Evolutionary conservation across 371 early-diverging fungal genomes (phyloP), one percentile per base, ranked within the genome.

Genomic region (Mucor velutinosus): DNA sequence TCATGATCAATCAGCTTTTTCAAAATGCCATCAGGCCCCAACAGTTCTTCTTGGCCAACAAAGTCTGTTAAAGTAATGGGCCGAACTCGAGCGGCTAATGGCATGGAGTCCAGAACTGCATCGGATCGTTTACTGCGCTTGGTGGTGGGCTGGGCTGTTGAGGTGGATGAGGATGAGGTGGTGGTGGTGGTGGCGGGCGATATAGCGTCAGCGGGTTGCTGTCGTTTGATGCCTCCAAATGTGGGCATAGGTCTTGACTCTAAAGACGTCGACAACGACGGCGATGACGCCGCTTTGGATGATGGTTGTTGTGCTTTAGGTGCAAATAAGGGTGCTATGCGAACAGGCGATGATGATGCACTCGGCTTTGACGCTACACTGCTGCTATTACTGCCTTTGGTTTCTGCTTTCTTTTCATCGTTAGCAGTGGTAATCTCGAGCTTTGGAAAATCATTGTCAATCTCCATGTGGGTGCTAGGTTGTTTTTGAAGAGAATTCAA

Each of bases 21-120:
- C 47, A 94, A 73, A 0, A 92, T 71, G 3, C 91, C 90, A 11
- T 80, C 71, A 1, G 84, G 72, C 0, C 93, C 93, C 4, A 94
- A 74, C 0, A 95, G 70, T 25, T 86, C 89, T 12, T 82, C 72
- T 71, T 95, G 95, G 21, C 95, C 95, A 10, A 91, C 83, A 72
- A 92, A 90, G 6, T 88, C 85, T 17, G 82, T 85, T 10, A 94
- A 67, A 0, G 64, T 77, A 0, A 58, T 69, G 0, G 95, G 95
- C 14, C 95, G 85, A 10, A 93, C 88, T 74, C 75, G 79, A 2
- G 83, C 83, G n/a, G 83, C 83, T 32, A 82, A 60, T 17, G 83
- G 83, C 83, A 82, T 82, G 0, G 82, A 62, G 11, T 76, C 78
- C 0, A 19, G 17, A 1, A 57, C 64, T 1, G 69, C 58, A 19